Conservation (phyloP, 371 early-diverging fungal genomes). For the Mucor plumbeus region DNA sequence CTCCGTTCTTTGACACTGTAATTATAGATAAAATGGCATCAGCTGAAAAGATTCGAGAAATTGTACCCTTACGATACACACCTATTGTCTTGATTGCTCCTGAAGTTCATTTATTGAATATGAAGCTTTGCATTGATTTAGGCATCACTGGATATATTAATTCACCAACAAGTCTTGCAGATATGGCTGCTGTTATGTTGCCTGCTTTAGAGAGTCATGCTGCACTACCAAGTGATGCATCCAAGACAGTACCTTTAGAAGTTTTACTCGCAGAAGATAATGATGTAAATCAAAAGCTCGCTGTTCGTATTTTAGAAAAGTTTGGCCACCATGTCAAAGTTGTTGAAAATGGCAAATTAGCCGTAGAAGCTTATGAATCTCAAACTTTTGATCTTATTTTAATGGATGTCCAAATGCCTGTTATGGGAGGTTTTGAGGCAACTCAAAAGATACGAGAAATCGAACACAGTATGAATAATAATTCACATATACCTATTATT, state of each 20-base stretch:
- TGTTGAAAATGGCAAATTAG: conserved; percentile 77
- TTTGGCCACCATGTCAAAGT: conserved; percentile 75
- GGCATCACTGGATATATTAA: conserved; percentile 70
- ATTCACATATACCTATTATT: conserved; percentile 70
- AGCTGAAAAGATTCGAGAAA: conserved; percentile 60
- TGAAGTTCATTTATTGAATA: conserved; percentile 47
- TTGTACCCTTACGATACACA: conserved; percentile 61
- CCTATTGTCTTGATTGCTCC: conserved; percentile 69
- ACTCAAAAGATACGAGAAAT: conserved; percentile 74
- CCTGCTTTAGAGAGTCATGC: conserved; percentile 74
- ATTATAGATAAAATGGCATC: conserved; percentile 58
- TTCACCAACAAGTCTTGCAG: conserved; percentile 60
- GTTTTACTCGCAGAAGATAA: conserved; percentile 86
- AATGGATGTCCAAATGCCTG: conserved; percentile 82
- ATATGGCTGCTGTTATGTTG: conserved; percentile 67
- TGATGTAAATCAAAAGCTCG: conserved; percentile 81
- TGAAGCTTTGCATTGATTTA: conserved; percentile 69
- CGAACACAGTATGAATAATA: conserved; percentile 52
- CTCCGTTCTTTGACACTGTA: conserved; percentile 57
- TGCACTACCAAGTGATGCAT: conserved; percentile 58
- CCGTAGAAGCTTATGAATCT: conserved; percentile 68
- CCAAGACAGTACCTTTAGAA: conserved; percentile 56
- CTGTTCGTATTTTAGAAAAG: conserved; percentile 76
- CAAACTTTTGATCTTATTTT: conserved; percentile 71
- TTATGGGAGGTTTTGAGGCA: conserved; percentile 82